phyloP scores from a whole-genome alignment of 495 filamentous ascomycete genomes.

The Neurospora sublineolata region DNA sequence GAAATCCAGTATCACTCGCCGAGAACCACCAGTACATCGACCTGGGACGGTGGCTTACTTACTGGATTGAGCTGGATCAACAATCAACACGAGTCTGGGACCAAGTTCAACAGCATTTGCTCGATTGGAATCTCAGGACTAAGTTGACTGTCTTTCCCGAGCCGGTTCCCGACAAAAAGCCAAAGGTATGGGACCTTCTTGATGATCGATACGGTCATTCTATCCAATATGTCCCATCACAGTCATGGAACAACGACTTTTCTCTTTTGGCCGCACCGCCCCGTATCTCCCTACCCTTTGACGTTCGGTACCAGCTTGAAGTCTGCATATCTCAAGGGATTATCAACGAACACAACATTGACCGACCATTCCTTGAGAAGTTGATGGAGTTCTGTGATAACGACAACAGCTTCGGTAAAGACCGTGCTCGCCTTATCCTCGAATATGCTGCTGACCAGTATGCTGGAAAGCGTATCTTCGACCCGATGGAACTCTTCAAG shows the following conservation, averaged over 20 bases:
- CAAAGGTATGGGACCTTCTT: conserved; percentile 47
- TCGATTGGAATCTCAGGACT: conserved; percentile 62
- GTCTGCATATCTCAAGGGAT: conserved; percentile 72
- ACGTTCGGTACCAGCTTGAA: conserved; percentile 81
- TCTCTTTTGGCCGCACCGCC: conserved; percentile 24
- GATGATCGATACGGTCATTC: conserved; percentile 19
- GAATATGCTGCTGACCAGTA: conserved; percentile 27
- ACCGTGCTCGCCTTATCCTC: conserved; percentile 27
- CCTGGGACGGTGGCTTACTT: conserved; percentile 68
- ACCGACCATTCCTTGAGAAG: conserved; percentile 47
- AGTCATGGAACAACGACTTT: conserved; percentile 16
- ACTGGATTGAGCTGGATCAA: conserved; percentile 41
- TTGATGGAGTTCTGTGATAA: conserved; percentile 37
- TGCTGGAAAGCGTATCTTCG: conserved; percentile 42
- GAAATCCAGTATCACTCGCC: conserved; percentile 39
- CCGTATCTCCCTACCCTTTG: conserved; percentile 47
- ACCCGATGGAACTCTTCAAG: conserved; percentile 69
- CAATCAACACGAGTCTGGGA: conserved; percentile 22
- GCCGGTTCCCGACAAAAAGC: conserved; percentile 7
- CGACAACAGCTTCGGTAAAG: conserved; percentile 2
- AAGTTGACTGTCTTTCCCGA: conserved; percentile 20
- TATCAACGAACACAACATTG: conserved; percentile 71
- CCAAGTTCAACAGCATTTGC: conserved; percentile 42
- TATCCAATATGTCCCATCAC: not conserved
- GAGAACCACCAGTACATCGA: conserved; percentile 54